Conservation (phyloP, 495 filamentous ascomycete species). For the Haplographium delicatum region DNA sequence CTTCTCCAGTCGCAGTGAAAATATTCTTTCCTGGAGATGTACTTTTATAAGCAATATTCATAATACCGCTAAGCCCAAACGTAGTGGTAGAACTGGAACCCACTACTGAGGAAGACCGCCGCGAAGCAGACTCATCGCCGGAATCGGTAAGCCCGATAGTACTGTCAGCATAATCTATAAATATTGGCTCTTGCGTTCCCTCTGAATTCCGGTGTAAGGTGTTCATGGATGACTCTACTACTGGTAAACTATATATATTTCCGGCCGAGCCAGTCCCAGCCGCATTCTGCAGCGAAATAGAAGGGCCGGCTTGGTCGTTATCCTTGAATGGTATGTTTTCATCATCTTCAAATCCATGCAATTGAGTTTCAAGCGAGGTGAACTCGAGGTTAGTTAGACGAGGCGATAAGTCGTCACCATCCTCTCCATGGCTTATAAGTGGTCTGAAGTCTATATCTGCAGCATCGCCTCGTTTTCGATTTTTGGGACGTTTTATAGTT, state of each 20-base stretch:
- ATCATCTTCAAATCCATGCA: neutral
- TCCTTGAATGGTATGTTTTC: neutral
- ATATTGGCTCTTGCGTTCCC: neutral
- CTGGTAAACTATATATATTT: neutral
- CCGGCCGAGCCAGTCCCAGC: neutral
- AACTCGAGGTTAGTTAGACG: neutral
- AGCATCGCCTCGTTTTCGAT: neutral
- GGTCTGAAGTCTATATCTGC: conserved; percentile 4
- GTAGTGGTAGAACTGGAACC: conserved; percentile 18
- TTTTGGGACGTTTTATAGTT: neutral
- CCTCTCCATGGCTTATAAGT: conserved; percentile 2
- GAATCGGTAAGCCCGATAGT: conserved; percentile 1
- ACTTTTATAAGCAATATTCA: conserved; percentile 21
- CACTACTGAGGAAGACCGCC: conserved; percentile 21
- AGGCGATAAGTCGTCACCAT: conserved; percentile 1
- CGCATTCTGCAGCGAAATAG: neutral
- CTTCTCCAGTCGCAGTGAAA: conserved; percentile 24
- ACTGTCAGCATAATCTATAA: neutral
- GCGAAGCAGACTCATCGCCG: conserved; percentile 14
- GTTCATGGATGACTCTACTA: neutral
- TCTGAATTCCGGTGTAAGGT: neutral
- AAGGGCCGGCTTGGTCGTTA: neutral
- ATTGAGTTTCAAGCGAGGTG: neutral
- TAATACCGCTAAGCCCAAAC: conserved; percentile 18
- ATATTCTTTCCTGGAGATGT: conserved; percentile 24